Base-by-base conservation (phyloP, 306 rosid genomes). In the Purshia tridentata region DNA sequence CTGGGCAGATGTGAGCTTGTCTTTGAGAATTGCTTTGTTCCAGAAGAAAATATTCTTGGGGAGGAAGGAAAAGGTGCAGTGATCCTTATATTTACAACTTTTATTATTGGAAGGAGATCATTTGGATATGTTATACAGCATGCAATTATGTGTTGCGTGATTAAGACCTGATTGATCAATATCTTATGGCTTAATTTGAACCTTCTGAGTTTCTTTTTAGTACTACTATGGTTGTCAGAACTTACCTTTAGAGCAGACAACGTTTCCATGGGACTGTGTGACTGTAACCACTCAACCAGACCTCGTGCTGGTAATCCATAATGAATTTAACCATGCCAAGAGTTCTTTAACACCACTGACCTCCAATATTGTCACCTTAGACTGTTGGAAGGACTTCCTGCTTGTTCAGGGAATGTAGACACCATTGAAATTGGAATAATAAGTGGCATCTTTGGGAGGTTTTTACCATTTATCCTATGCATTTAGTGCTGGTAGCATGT, bases 21-120 rank as follows among this genome's bases (percentile, higher is more conserved):
- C 78, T 94, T 94, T 44, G 98, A 94, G 79, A 91, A 91, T 77
- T 91, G 97, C 91, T 94, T 91, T 83, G 96, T 94, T 75, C 97
- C 98, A 37, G 87, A 88, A 46, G 96, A 91, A 86, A 91, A 94
- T 83, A 80, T 94, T 80, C 96, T 94, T 80, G 98, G 97, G 74
- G 77, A 91, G 79, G 96, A 88, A 78, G 98, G 97, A 72, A 91
- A 89, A 94, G 98, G 98, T 94, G 67, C 78, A 70, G 74, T 74
- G 59, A 74, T 66, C n/a, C 35, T 47, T 18, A 40, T 16, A 63
- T 74, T 80, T 77, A 40, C 59, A 42, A 55, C 14, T 72, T 76
- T 18, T 13, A 4, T 75, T 20, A 29, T 61, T 65, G 49, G 60
- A 73, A 67, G n/a, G 46, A 79, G 41, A 57, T 69, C 2, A 55